Base-by-base conservation (phyloP, 169 alveolate genomes). In the Pseudocohnilembus persalinus region DNA sequence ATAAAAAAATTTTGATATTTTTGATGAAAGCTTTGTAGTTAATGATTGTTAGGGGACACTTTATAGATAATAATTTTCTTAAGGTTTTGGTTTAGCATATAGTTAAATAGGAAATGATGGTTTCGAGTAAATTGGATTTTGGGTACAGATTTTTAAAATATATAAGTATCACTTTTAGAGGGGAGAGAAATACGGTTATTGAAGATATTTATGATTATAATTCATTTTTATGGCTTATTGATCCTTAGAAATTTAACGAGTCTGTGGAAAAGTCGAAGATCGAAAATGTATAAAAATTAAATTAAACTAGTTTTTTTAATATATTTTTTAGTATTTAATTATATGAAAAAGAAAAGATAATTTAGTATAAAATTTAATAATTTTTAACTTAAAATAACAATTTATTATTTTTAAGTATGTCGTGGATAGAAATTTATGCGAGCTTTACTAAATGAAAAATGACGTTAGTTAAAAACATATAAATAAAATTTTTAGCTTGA, bases 31-130 rank as follows among this genome's bases (percentile, higher is more conserved):
- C 74, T 6, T 28, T 86, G 24, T 35, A 80, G 27, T 74, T 80
- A 33, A 32, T 86, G 20, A 80, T 86, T 1, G 63, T 86, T 24
- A 86, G 83, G 65, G 90, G 87, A 0, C 76, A 80, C 4, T 86
- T 80, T 65, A 86, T 86, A n/a, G 90, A 86, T 27, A 86, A 86
- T 29, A 86, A 86, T 64, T 86, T 86, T 65, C 80, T 86, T 0
- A 86, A 86, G 64, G 90, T 86, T 25, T 65, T 86, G 28, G 32
- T 79, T 30, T 74, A 80, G 28, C 86, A 86, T 32, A 80, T 86
- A 11, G 83, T 86, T 0, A 80, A 82, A 30, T 64, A 86, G 65
- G 90, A 86, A 68, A 81, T 81, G 24, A 34, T 83, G 0, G 63
- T 86, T 74, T 75, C 83, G 24, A 72, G 83, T 20, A 74, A 86